Conservation (phyloP, 352 stramenopile species). For the Phytophthora colocasiae region DNA sequence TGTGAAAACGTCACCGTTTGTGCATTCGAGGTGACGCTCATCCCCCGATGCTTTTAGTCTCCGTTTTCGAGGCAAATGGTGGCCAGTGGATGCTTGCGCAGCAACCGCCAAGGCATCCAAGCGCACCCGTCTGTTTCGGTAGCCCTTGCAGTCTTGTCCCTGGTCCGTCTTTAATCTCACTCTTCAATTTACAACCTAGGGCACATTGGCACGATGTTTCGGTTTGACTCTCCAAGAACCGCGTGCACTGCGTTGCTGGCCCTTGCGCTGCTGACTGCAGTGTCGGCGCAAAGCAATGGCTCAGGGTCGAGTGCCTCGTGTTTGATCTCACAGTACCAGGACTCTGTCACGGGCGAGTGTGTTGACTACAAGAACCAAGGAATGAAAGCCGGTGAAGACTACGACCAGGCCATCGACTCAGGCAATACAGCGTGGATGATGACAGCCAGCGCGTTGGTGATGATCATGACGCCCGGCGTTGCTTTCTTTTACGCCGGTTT, state of each 20-base stretch:
- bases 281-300: constrained; percentile 34
- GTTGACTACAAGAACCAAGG: constrained; percentile 46
- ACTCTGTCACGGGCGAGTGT: constrained; percentile 40
- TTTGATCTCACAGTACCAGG: constrained; percentile 42
- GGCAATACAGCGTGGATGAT: constrained; percentile 80
- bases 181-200: constrained; percentile 22
- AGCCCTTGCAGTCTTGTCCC: not conserved
- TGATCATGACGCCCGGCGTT: constrained; percentile 78
- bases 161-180: constrained; percentile 13
- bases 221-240: not conserved
- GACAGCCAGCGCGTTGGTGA: constrained; percentile 54
- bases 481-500: constrained; percentile 86
- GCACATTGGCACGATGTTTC: constrained; percentile 8
- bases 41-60: constrained; percentile 5
- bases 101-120: not conserved
- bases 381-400: constrained; percentile 42
- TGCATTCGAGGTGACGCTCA: constrained; percentile 9
- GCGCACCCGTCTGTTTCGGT: not conserved
- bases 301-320: constrained; percentile 31
- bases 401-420: constrained; percentile 43
- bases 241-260: constrained; percentile 15
- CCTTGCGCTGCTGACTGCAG: constrained; percentile 30
- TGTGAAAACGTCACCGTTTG: constrained; percentile 5
- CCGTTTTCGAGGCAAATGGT: not conserved
- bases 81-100: not conserved